phyloP scores from a whole-genome alignment of 495 filamentous ascomycete genomes.

The Penicillium alfredii region DNA sequence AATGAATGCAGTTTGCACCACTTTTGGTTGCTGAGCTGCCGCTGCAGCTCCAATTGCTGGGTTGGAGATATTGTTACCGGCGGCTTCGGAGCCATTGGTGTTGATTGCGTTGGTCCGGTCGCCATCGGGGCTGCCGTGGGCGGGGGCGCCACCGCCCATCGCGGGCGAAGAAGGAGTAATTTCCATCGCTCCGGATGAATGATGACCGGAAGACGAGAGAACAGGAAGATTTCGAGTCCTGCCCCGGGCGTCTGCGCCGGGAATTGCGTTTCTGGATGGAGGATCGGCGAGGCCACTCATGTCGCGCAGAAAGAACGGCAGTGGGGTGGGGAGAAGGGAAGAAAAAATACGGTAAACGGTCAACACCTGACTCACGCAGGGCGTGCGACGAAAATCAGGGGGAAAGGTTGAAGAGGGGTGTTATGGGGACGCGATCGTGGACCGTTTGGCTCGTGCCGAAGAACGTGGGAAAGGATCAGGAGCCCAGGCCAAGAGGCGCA shows the following conservation, averaged over 20 bases:
- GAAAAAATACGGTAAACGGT: no score
- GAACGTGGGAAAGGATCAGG: constrained; percentile 27
- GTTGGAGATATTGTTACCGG: constrained; percentile 36
- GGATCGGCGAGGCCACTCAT: constrained; percentile 44
- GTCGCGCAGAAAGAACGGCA: constrained; percentile 21
- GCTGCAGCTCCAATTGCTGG: constrained; percentile 60
- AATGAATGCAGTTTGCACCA: constrained; percentile 98
- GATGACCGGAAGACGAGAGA: constrained; percentile 35
- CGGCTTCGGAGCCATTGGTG: constrained; percentile 41
- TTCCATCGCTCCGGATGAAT: constrained; percentile 44
- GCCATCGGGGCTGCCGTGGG: constrained; percentile 43
- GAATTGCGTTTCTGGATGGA: constrained; percentile 33
- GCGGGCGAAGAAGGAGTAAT: constrained; percentile 42
- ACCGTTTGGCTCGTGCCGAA: constrained; percentile 24
- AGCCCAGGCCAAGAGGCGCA: constrained; percentile 27
- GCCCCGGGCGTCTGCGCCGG: constrained; percentile 33
- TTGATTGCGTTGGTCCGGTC: constrained; percentile 37
- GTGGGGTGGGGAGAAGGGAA: constrained; percentile 3
- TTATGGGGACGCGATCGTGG: constrained; percentile 14
- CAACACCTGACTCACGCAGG: no score
- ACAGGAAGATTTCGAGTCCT: constrained; percentile 43
- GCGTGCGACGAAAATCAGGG: not conserved
- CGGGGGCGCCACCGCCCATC: constrained; percentile 30
- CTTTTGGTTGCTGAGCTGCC: constrained; percentile 91
- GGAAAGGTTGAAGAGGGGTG: constrained; percentile 1